These are phyloP conservation scores for Whalleya microplaca DNA, from an alignment of 2,329 filamentous ascomycete genomes.

Conservation along the genomic window DNA sequence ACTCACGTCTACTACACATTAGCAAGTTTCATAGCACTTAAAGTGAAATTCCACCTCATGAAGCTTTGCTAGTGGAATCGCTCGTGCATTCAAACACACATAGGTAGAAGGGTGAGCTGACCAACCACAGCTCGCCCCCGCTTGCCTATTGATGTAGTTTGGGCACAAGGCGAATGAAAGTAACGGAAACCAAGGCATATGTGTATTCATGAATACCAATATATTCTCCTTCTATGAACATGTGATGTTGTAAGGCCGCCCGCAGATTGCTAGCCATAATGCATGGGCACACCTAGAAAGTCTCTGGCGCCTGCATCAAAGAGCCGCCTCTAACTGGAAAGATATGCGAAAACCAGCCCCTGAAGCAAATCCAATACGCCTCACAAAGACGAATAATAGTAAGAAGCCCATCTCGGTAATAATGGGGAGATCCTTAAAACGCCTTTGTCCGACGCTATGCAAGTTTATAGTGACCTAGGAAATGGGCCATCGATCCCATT, in stretches of 20 bases:
- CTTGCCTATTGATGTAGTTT: neutral
- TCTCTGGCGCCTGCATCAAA: neutral
- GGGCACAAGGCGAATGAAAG: neutral
- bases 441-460: conserved; percentile 39
- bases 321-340: conserved; percentile 16
- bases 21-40: no score
- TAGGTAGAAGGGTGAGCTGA: no score
- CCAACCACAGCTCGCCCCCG: no score
- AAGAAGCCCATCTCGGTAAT: conserved; percentile 13
- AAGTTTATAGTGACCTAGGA: conserved; percentile 28
- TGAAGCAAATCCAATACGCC: conserved; percentile 14
- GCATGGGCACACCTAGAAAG: conserved; percentile 1
- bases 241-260: neutral
- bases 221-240: conserved; percentile 9
- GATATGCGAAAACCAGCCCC: conserved; percentile 16
- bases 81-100: no score
- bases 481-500: conserved; percentile 1
- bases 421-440: conserved; percentile 30
- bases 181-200: neutral
- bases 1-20: no score
- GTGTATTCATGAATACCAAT: neutral
- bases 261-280: conserved; percentile 1
- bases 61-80: no score
- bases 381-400: conserved; percentile 4
- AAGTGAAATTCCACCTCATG: no score